Evolutionary conservation across 805 yeast species (phyloP), one percentile per base, ranked within the genome.

Genomic region (Candida ponderosae): DNA sequence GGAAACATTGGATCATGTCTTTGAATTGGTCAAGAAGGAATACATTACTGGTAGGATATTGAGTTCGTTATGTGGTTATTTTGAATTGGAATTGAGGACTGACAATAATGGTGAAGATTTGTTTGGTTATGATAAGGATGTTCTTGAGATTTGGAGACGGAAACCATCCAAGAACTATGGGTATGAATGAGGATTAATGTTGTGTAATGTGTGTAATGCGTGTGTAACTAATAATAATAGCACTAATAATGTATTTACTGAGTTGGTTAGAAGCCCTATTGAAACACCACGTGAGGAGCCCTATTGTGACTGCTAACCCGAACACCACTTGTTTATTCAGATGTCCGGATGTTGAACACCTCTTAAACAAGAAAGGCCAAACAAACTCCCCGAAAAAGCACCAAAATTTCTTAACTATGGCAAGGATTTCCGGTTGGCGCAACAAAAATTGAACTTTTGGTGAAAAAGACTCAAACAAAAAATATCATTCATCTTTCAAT

Each of bases 31-130:
- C 4, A 45, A 53, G 30, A 42, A 50, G 3, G 51, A 51, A 15
- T 41, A 42, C 9, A 52, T 63, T 7, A 63, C 67, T 4, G 63
- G 62, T 6, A 50, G 65, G 31, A 59, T 58, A 9, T 39, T 61
- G 6, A 59, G 65, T 42, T 52, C 57, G 14, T 37, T 62, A 29
- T 64, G 66, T 45, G 62, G 53, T 1, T 38, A 39, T n/a, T 51
- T 54, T 31, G 68, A 63, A 34, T 42, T 45, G 26, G 38, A 32
- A 16, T 31, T 42, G 31, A 42, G 54, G 35, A 27, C 27, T 8
- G 40, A 35, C 16, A 33, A 32, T 18, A 20, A 31, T 9, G 50
- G 40, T 29, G 21, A 35, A 2, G 54, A 50, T 39, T 33, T 40
- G 15, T 29, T 51, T n/a, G 31, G 42, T n/a, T 2, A 9, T 18